A percentile compares a stretch with the other conserved stretches of the same genome.
phyloP scores from a whole-genome alignment of 139 green algal genomes.

The Marvania coccoides region DNA sequence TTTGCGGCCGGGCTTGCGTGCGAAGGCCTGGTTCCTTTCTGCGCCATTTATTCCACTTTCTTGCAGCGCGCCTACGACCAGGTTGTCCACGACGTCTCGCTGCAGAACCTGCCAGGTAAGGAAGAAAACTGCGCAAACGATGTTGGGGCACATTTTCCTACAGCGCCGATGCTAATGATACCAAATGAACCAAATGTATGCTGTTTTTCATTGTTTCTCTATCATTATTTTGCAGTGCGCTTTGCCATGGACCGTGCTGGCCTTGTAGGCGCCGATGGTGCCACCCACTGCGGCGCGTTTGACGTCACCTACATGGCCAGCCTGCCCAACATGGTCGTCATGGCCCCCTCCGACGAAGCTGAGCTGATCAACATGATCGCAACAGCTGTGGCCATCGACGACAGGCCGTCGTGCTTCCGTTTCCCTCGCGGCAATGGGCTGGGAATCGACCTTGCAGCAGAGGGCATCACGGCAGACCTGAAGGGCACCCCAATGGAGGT shows the following conservation, averaged over 20 bases:
- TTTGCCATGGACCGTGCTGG: conserved; percentile 98
- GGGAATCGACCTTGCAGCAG: conserved; percentile 77
- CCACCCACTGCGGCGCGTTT: conserved; percentile 92
- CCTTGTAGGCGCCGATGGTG: conserved; percentile 93
- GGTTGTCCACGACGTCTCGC: conserved; percentile 93
- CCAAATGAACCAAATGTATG: too few species aligned
- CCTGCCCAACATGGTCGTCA: conserved; percentile 95
- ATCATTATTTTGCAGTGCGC: conserved; percentile 54
- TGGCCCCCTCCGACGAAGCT: conserved; percentile 92
- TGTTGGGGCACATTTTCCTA: not conserved
- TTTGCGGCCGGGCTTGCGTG: conserved; percentile 91
- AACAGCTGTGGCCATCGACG: conserved; percentile 85
- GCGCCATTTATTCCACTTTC: conserved; percentile 97
- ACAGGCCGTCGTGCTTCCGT: conserved; percentile 86
- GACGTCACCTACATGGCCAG: conserved; percentile 94
- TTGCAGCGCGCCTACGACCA: conserved; percentile 96
- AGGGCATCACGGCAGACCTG: conserved; percentile 63
- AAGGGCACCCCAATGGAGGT: conserved; percentile 84
- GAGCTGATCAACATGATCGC: conserved; percentile 94
- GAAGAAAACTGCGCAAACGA: not conserved
- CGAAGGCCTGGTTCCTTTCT: conserved; percentile 91
- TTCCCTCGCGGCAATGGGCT: conserved; percentile 93
- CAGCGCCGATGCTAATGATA: not conserved
- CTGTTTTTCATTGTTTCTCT: not conserved
- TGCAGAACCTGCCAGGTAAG: conserved; percentile 92